A percentile compares a stretch with the other conserved stretches of the same genome.
Conservation (phyloP, 805 yeast species). For the Debaryomyces tyrocola region DNA sequence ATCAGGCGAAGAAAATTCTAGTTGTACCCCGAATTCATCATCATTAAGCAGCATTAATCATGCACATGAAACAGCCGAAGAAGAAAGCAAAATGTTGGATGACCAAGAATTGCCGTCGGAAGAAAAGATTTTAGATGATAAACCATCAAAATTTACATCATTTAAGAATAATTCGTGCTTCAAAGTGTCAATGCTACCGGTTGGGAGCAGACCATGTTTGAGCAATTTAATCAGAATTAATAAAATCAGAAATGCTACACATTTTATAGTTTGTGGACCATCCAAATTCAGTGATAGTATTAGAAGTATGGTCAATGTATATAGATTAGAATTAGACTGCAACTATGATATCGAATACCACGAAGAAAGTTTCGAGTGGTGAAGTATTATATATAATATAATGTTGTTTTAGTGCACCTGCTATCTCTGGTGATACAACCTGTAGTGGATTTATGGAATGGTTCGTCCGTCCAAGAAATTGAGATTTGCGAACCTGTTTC, state of each 20-base stretch:
- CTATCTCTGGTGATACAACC: no score
- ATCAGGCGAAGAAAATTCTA: no score
- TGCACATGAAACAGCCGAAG: no score
- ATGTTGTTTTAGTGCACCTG: not conserved
- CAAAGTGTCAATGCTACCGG: not conserved
- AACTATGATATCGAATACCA: not conserved
- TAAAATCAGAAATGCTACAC: not conserved
- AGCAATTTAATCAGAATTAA: not conserved
- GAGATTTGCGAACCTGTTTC: no score
- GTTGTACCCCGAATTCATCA: no score
- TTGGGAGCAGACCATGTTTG: constrained; percentile 2
- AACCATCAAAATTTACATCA: not conserved
- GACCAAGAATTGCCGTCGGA: no score
- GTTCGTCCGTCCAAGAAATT: no score
- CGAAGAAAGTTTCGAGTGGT: not conserved
- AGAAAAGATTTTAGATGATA: not conserved
- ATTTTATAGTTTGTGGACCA: constrained; percentile 4
- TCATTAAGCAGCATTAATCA: no score
- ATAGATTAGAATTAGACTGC: not conserved
- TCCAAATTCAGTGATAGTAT: not conserved
- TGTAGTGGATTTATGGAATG: not conserved
- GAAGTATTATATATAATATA: not conserved
- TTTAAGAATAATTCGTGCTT: not conserved
- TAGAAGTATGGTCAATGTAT: constrained; percentile 1
- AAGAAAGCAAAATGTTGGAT: no score